Evolutionary conservation across 257 asterid species (phyloP).

Genomic region (Nicotiana noctiflora): DNA sequence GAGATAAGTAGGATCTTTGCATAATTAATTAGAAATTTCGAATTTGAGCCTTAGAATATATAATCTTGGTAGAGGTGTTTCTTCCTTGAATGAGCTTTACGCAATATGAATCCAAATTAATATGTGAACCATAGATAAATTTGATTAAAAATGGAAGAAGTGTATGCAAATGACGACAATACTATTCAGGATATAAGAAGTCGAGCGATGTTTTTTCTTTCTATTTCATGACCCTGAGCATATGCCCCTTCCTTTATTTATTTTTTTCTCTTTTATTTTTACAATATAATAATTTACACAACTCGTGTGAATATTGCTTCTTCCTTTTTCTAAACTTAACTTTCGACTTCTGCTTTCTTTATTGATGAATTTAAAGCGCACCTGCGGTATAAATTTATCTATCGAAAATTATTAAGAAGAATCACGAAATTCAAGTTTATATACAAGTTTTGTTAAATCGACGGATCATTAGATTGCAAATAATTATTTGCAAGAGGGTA

Average conservation of each 20-base stretch:
- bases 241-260: neutral
- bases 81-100: no score
- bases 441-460: neutral
- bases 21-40: no score
- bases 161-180: constrained; percentile 31
- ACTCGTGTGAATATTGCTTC: neutral
- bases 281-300: neutral
- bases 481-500: neutral
- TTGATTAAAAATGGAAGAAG: neutral
- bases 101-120: no score
- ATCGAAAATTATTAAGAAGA: no score
- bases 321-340: no score
- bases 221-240: constrained; percentile 50
- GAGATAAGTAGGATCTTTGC: no score
- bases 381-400: no score
- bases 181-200: constrained; percentile 14
- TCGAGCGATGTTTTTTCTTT: constrained; percentile 22
- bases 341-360: no score
- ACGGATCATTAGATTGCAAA: neutral
- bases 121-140: neutral
- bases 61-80: no score
- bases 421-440: no score
- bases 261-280: neutral
- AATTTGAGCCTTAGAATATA: no score
- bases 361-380: no score